phyloP scores from a whole-genome alignment of 2,329 filamentous ascomycete genomes.

The Neocucurbitaria cava region DNA sequence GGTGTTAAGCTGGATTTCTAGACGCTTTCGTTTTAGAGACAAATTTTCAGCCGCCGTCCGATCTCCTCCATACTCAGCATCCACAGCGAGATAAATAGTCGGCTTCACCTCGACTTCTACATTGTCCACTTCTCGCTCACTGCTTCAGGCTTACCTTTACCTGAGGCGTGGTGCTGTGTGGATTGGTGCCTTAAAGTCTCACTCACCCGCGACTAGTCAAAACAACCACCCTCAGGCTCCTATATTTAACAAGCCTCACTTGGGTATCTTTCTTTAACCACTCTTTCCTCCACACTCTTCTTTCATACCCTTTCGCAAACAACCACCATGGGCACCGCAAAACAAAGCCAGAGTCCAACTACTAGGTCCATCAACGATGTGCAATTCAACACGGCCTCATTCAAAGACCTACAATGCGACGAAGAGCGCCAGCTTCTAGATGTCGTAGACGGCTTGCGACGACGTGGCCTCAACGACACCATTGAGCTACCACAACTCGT shows the following conservation, averaged over 20 bases:
- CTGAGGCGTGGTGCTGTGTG: not conserved
- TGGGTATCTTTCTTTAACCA: not conserved
- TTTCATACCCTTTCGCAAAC: not conserved
- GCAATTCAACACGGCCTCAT: conserved; percentile 38
- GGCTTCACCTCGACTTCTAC: not conserved
- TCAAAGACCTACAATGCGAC: conserved; percentile 54
- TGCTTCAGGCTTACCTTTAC: not conserved
- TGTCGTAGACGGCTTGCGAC: conserved; percentile 60
- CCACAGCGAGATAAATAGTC: not conserved
- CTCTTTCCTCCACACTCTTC: not conserved
- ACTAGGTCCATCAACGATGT: not conserved
- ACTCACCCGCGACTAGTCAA: not conserved
- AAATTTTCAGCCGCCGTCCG: too few relatives aligned
- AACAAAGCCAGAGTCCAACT: not conserved
- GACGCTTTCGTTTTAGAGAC: too few relatives aligned
- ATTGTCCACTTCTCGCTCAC: not conserved
- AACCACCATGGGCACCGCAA: not conserved
- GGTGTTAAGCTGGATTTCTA: not conserved
- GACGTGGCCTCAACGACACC: conserved; percentile 51
- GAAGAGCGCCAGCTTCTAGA: conserved; percentile 59
- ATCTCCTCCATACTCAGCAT: not conserved
- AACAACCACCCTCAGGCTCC: not conserved
- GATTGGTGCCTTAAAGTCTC: not conserved
- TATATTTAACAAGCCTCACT: not conserved
- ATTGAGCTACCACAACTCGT: conserved; percentile 41